These are phyloP conservation scores for Rubia balearica DNA, from an alignment of 305 asterid species.

Conservation along the genomic window DNA sequence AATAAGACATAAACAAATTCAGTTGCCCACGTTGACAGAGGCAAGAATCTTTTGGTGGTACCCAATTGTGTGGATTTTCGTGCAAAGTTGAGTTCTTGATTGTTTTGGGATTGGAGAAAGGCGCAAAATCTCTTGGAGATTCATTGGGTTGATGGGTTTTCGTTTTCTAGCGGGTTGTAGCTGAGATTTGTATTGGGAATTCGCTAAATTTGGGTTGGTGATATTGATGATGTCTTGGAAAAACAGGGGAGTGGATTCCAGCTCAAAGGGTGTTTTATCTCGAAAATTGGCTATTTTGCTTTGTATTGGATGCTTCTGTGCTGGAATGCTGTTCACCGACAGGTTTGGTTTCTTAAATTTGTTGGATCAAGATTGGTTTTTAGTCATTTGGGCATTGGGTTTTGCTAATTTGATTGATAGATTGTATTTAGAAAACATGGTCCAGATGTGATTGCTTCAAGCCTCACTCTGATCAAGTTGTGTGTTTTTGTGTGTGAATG, in stretches of 20 bases:
- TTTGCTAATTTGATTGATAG: not conserved
- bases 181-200: conserved; percentile 26
- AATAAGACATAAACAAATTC: conserved; percentile 1
- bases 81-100: not conserved
- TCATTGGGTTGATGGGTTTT: conserved; percentile 6
- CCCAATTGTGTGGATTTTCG: not conserved
- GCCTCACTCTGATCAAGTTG: conserved; percentile 1
- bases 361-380: not conserved
- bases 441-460: not conserved
- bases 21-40: not conserved
- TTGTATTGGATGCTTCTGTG: conserved; percentile 82
- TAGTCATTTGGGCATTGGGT: not conserved
- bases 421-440: not conserved
- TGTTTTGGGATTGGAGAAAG: conserved; percentile 16
- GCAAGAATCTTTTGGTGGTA: not conserved
- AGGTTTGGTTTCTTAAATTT: conserved; percentile 39
- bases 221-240: conserved; percentile 76
- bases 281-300: conserved; percentile 61
- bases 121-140: conserved; percentile 27
- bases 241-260: conserved; percentile 65
- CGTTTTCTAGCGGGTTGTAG: conserved; percentile 2
- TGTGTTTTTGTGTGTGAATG: not conserved
- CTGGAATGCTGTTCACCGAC: conserved; percentile 95
- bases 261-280: conserved; percentile 42
- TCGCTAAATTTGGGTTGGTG: conserved; percentile 27